Evolutionary conservation across 1,284 basidiomycete genomes (phyloP), one percentile per base, ranked within the genome.

Genomic region (Melampsora larici-populina): DNA sequence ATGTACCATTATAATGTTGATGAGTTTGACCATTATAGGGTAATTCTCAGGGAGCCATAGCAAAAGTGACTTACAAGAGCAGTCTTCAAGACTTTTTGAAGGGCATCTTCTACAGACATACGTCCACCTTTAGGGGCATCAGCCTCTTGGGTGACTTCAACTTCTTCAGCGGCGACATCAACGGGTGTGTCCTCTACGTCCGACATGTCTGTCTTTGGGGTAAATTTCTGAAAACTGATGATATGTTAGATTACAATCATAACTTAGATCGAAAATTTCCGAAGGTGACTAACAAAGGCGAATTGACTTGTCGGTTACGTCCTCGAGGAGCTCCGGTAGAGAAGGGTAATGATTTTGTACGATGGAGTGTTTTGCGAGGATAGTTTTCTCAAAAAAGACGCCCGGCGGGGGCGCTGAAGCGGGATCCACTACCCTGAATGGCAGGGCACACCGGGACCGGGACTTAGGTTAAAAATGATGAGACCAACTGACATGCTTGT

Each of bases 51-150:
- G 51, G 26, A 24, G 7, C 5, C 4, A 58, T 58, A 6, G 21
- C 62, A 17, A 2, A 17, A 8, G 63, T 8, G n/a, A 66, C 18
- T 60, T 15, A 65, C 64, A 3, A 67, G 29, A 13, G 55, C 46
- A 7, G 83, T 86, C 51, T 86, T 86, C 82, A 86, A 83, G 79
- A 86, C 87, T 81, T 95, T 92, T 89, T 97, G 92, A 85, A 99
- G 92, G 83, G 95, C 96, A 78, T 97, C 95, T 88, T 99, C 96
- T 82, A 99, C 93, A 80, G 91, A 90, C 86, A 99, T 88, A 87
- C 95, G 93, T 82, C 94, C 94, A 81, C 86, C 86, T 87, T 93
- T 93, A 8, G 72, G 63, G 84, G 94, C 91, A 60, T 91, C 91
- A 83, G 92, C 91, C 70, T 91, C 91, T 87, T 94, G 92, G 81